These are phyloP conservation scores for Scolecobasidium constrictum DNA, from an alignment of 2,329 filamentous ascomycete genomes.

Conservation along the genomic window DNA sequence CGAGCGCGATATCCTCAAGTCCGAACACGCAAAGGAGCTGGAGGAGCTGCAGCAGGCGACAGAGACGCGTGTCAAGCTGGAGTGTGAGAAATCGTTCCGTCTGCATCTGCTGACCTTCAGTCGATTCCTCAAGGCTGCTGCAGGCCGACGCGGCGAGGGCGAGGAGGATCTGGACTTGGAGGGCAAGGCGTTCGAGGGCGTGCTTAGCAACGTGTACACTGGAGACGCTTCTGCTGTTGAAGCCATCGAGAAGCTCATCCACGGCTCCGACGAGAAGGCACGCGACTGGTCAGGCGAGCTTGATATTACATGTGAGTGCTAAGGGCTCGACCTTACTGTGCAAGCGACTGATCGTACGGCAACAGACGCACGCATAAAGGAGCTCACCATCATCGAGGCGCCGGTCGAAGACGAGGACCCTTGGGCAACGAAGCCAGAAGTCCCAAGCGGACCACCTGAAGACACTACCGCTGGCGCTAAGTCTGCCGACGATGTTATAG, in stretches of 20 bases:
- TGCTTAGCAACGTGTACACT: constrained; percentile 66
- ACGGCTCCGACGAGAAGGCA: constrained; percentile 58
- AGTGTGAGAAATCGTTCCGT: constrained; percentile 41
- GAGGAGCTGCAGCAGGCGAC: constrained; percentile 44
- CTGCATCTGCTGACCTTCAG: constrained; percentile 60
- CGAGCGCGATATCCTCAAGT: constrained; percentile 45
- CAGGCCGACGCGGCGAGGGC: constrained; percentile 54
- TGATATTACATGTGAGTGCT: constrained; percentile 59
- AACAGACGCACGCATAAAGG: constrained; percentile 26
- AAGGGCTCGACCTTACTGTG: background rate
- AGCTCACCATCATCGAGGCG: constrained; percentile 23
- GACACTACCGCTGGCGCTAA: constrained; percentile 5
- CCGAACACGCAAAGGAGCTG: constrained; percentile 45
- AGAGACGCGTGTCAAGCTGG: constrained; percentile 44
- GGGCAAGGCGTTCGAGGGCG: constrained; percentile 70
- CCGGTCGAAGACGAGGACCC: constrained; percentile 45
- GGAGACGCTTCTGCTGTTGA: constrained; percentile 65
- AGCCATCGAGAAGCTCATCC: constrained; percentile 66
- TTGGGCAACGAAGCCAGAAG: constrained; percentile 36
- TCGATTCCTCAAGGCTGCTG: constrained; percentile 70
- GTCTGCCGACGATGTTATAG: background rate
- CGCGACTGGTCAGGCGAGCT: constrained; percentile 54
- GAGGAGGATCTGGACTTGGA: constrained; percentile 64
- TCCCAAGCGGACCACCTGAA: constrained; percentile 17
- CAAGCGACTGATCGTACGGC: background rate